Conservation (phyloP, 2,329 filamentous ascomycete species). For the Pseudogymnoascus verrucosus region DNA sequence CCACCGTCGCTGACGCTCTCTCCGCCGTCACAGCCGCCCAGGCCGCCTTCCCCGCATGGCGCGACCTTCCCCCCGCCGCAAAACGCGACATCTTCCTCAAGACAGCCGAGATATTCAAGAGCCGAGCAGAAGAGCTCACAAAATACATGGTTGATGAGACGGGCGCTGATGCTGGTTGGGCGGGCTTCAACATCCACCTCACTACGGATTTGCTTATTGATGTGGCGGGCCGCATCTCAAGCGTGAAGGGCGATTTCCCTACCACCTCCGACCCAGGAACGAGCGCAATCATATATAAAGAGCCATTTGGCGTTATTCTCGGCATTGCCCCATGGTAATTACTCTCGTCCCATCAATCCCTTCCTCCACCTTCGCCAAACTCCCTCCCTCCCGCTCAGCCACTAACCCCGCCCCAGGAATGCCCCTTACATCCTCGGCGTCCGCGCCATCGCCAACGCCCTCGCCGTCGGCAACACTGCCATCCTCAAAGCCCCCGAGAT, state of each 20-base stretch:
- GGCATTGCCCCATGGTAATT: conserved; percentile 73
- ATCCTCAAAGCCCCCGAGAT: conserved; percentile 66
- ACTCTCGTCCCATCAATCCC: background rate
- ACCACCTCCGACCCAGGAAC: conserved; percentile 37
- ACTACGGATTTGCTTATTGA: conserved; percentile 34
- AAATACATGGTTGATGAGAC: conserved; percentile 49
- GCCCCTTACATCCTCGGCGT: conserved; percentile 47
- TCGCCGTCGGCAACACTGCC: conserved; percentile 71
- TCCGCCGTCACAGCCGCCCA: conserved; percentile 47
- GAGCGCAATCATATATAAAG: conserved; percentile 58
- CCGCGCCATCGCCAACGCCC: conserved; percentile 50
- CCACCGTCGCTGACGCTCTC: conserved; percentile 47
- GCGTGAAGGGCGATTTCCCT: conserved; percentile 30
- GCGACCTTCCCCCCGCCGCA: conserved; percentile 47
- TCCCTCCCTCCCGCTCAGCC: background rate
- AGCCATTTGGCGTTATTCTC: conserved; percentile 72
- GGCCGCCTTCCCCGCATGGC: conserved; percentile 64
- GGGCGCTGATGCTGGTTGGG: conserved; percentile 32
- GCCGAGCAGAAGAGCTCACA: conserved; percentile 51
- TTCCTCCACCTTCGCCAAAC: background rate
- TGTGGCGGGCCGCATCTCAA: conserved; percentile 34
- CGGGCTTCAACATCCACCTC: conserved; percentile 35
- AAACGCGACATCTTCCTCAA: conserved; percentile 65
- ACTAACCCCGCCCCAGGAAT: conserved; percentile 37
- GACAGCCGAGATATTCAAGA: conserved; percentile 56